phyloP scores from a whole-genome alignment of 108 stramenopile genomes.

The Mediolabrus comicus region DNA sequence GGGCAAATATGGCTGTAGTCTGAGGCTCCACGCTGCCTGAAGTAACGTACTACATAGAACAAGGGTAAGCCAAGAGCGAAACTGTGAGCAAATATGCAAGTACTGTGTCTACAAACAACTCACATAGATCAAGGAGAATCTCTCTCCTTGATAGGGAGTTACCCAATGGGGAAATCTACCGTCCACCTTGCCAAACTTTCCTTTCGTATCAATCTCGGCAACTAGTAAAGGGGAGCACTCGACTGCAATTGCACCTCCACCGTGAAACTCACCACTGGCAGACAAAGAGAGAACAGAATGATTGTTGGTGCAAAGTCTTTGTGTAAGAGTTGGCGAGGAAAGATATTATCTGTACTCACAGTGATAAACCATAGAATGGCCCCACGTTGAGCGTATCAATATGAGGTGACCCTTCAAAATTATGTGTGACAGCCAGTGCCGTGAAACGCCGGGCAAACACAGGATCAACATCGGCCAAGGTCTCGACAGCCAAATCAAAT shows the following conservation, averaged over 20 bases:
- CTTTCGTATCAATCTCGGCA: constrained; percentile 55
- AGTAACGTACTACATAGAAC: constrained; percentile 12
- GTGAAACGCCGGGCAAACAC: constrained; percentile 54
- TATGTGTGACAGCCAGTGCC: constrained; percentile 64
- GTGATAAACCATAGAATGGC: constrained; percentile 67
- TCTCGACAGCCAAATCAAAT: constrained; percentile 52
- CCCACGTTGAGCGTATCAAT: constrained; percentile 69
- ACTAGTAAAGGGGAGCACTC: constrained; percentile 51
- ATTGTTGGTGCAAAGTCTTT: too few relatives aligned
- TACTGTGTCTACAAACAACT: neutral
- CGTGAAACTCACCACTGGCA: constrained; percentile 37
- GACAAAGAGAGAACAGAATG: neutral
- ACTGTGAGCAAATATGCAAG: neutral
- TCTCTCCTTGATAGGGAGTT: constrained; percentile 46
- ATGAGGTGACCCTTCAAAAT: constrained; percentile 65
- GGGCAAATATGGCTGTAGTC: constrained; percentile 25
- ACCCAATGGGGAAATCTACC: constrained; percentile 78
- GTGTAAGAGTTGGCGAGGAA: neutral
- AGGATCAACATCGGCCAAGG: constrained; percentile 50
- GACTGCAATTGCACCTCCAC: constrained; percentile 53
- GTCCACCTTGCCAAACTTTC: constrained; percentile 64
- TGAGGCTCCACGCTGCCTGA: constrained; percentile 24
- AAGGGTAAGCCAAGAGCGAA: neutral
- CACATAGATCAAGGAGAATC: constrained; percentile 61
- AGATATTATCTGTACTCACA: constrained; percentile 35